Conservation (phyloP, 495 filamentous ascomycete species). For the Diplogelasinospora grovesii region DNA sequence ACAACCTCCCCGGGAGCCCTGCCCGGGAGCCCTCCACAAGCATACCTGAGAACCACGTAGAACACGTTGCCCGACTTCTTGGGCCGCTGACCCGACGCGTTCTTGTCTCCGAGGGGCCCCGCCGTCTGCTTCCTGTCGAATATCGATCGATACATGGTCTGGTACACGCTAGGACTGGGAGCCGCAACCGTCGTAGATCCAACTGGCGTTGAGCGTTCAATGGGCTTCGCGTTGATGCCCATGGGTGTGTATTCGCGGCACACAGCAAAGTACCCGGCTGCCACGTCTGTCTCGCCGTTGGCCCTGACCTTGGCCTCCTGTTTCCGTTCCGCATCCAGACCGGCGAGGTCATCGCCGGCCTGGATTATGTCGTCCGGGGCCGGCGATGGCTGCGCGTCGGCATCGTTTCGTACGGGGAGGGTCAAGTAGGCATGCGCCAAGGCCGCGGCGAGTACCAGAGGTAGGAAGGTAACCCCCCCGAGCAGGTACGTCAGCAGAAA, state of each 20-base stretch:
- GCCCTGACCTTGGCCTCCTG: constrained; percentile 38
- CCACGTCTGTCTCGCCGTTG: constrained; percentile 66
- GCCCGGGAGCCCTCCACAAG: too few species aligned
- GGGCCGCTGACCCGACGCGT: constrained; percentile 48
- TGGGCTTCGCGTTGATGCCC: constrained; percentile 85
- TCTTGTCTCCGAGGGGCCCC: constrained; percentile 42
- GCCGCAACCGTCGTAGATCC: constrained; percentile 57
- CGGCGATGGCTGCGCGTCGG: constrained; percentile 15
- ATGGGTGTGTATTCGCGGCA: constrained; percentile 87
- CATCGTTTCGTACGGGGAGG: constrained; percentile 47
- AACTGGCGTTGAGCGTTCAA: constrained; percentile 76
- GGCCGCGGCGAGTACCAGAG: constrained; percentile 58
- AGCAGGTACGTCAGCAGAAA: constrained; percentile 75
- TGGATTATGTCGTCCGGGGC: constrained; percentile 37
- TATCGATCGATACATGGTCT: constrained; percentile 93
- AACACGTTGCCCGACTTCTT: constrained; percentile 86
- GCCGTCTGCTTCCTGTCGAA: constrained; percentile 73
- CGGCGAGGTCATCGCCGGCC: constrained; percentile 42
- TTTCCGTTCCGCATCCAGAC: constrained; percentile 37
- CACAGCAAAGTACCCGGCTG: constrained; percentile 90
- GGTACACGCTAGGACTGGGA: constrained; percentile 88
- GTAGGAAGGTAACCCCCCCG: constrained; percentile 87
- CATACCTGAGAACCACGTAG: constrained; percentile 80
- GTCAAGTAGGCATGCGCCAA: constrained; percentile 64
- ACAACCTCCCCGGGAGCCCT: not conserved